phyloP scores from a whole-genome alignment of 2,329 filamentous ascomycete genomes.

The Calonectria honghensis region DNA sequence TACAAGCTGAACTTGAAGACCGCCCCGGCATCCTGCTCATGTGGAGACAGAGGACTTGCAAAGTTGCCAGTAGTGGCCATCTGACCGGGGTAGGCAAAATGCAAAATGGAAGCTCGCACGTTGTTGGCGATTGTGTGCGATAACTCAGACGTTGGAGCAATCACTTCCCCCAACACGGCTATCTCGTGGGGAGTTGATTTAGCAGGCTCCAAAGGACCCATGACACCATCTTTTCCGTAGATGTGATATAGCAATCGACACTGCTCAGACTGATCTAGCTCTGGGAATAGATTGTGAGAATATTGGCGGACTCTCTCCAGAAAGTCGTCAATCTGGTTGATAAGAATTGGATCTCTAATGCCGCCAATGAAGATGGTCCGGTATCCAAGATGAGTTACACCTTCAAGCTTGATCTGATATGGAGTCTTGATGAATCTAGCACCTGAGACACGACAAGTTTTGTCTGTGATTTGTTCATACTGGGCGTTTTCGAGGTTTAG shows the following conservation, averaged over 20 bases:
- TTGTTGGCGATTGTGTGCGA: constrained; percentile 64
- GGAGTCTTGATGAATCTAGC: constrained; percentile 59
- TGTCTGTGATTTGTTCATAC: constrained; percentile 62
- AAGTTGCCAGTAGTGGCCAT: constrained; percentile 71
- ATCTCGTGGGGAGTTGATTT: constrained; percentile 60
- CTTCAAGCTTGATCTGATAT: constrained; percentile 71
- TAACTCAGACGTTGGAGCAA: constrained; percentile 65
- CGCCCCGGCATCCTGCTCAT: constrained; percentile 56
- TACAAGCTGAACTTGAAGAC: constrained; percentile 67
- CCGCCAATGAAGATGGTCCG: constrained; percentile 67
- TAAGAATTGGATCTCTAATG: constrained; percentile 67
- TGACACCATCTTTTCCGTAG: constrained; percentile 64
- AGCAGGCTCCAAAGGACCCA: constrained; percentile 56
- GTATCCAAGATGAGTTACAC: constrained; percentile 64
- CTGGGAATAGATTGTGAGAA: constrained; percentile 49
- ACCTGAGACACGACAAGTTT: constrained; percentile 63
- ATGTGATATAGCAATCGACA: constrained; percentile 66
- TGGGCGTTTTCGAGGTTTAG: constrained; percentile 63
- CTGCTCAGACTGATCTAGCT: constrained; percentile 47
- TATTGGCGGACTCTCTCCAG: constrained; percentile 55
- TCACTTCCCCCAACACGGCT: constrained; percentile 66
- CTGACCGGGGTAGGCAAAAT: constrained; percentile 68
- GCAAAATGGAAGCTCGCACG: constrained; percentile 64
- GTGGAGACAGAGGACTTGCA: constrained; percentile 55
- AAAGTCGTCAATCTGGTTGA: constrained; percentile 62